Base-by-base conservation (phyloP, 164 flowering plant genomes). In the Vitis vinifera region DNA sequence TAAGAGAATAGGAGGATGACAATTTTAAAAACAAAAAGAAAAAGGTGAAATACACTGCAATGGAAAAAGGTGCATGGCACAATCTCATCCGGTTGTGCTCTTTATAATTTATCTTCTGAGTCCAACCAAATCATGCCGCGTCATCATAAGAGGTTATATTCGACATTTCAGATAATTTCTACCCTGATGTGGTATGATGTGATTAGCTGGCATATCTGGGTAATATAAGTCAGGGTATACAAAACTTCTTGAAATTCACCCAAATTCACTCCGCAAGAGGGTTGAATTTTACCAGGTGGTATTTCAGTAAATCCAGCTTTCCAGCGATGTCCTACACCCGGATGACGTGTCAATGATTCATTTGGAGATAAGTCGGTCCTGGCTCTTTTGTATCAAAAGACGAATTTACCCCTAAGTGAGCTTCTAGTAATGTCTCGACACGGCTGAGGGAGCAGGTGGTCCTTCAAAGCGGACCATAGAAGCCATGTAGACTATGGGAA, bases 241-340 rank as follows among this genome's bases (percentile, higher is more conserved):
- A 68, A 75, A 69, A 69, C 66, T 69, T 51, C 12, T 62, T 53
- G 78, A 79, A 84, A 84, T 79, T 76, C 82, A 72, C 68, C 79
- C 49, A 81, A 81, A 84, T 84, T 79, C 80, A 72, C 71, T 57
- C 50, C 53, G 75, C 75, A 77, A 79, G 77, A 68, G 61, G 51
- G 80, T 72, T 74, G 80, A 78, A 74, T 77, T 75, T 64, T 5
- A 8, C n/a, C 8, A 53, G 56, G 56, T 13, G 10, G n/a, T 8
- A 3, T 9, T 53, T 4, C 6, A n/a, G 56, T 53, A 53, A 11
- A 13, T 6, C 15, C 5, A 37, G 44, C 44, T 37, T 6, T 37
- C 44, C 44, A 37, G 44, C 4, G 44, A 37, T 37, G 4, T 6
- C 44, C 44, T 37, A 53, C 59, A 56, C 16, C 11, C 12, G 59